These are phyloP conservation scores for Metarhizium robertsii DNA, from an alignment of 2,329 filamentous ascomycete species.

Conservation along the genomic window DNA sequence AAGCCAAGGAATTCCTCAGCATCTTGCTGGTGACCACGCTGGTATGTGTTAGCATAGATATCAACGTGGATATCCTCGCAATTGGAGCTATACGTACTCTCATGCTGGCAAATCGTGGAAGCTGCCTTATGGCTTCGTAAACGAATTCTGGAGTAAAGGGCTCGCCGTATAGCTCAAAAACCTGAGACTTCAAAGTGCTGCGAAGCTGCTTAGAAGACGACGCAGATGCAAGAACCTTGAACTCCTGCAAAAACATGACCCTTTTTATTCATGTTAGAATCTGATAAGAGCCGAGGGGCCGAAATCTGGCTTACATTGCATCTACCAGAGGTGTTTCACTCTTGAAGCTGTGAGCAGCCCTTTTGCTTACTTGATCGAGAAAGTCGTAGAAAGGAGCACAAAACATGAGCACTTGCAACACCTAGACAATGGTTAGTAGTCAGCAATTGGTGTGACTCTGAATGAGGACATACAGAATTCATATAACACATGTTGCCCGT, in stretches of 20 bases:
- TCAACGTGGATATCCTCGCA: background rate
- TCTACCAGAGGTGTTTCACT: conserved; percentile 90
- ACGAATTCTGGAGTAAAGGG: conserved; percentile 90
- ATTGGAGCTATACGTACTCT: conserved; percentile 47
- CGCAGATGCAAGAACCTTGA: conserved; percentile 75
- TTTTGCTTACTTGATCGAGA: conserved; percentile 74
- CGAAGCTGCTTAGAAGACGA: conserved; percentile 64
- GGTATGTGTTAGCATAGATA: conserved; percentile 7
- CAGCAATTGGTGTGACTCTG: background rate
- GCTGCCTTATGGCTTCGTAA: conserved; percentile 80
- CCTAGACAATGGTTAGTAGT: conserved; percentile 43
- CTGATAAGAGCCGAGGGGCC: background rate
- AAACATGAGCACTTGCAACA: conserved; percentile 90
- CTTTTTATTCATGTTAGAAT: conserved; percentile 18
- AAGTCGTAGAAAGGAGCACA: conserved; percentile 94
- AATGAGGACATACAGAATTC: conserved; percentile 76
- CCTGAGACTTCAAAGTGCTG: conserved; percentile 65
- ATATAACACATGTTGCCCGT: conserved; percentile 99
- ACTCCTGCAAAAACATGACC: conserved; percentile 95
- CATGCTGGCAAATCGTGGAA: conserved; percentile 88
- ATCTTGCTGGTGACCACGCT: conserved; percentile 95
- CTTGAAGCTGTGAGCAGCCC: conserved; percentile 84
- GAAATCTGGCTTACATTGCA: conserved; percentile 61
- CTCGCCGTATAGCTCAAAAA: conserved; percentile 84
- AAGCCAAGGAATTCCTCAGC: conserved; percentile 96